These are phyloP conservation scores for Pyrenophora tritici-repentis DNA, from an alignment of 2,329 filamentous ascomycete genomes.

Conservation along the genomic window DNA sequence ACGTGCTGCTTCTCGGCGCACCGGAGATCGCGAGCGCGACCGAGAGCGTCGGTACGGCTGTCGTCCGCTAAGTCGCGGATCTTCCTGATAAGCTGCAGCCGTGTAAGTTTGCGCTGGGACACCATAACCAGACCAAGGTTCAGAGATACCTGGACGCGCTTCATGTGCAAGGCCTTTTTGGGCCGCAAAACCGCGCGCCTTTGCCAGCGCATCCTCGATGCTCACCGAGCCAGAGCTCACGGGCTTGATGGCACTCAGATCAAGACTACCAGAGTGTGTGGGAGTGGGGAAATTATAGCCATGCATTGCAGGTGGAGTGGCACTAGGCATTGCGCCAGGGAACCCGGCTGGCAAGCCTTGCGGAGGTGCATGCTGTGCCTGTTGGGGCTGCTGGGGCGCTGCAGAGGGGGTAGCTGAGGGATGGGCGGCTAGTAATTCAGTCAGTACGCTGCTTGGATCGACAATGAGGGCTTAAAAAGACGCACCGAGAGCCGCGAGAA, in stretches of 20 bases:
- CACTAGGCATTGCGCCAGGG: conserved; percentile 48
- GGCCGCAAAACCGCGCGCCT: conserved; percentile 79
- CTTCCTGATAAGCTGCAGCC: conserved; percentile 48
- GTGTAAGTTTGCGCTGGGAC: conserved; percentile 39
- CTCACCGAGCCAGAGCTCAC: conserved; percentile 80
- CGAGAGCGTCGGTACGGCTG: conserved; percentile 68
- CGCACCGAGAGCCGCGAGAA: conserved; percentile 48
- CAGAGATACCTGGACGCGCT: conserved; percentile 50
- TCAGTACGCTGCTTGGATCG: conserved; percentile 11
- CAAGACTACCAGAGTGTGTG: conserved; percentile 74
- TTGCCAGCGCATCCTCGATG: conserved; percentile 82
- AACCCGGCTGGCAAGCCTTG: conserved; percentile 52
- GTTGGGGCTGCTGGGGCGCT: conserved; percentile 48
- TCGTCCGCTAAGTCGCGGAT: conserved; percentile 58
- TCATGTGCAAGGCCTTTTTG: conserved; percentile 71
- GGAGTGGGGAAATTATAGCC: conserved; percentile 67
- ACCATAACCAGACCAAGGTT: conserved; percentile 49
- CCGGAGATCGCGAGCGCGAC: conserved; percentile 65
- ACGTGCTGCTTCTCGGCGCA: conserved; percentile 70
- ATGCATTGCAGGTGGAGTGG: conserved; percentile 49
- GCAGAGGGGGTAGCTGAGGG: conserved; percentile 56
- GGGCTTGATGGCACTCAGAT: conserved; percentile 79
- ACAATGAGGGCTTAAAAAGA: neutral
- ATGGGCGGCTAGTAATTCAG: conserved; percentile 49
- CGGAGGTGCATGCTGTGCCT: conserved; percentile 50